These are phyloP conservation scores for Arthrobotrys sinensis DNA, from an alignment of 2,329 filamentous ascomycete genomes.

Conservation along the genomic window DNA sequence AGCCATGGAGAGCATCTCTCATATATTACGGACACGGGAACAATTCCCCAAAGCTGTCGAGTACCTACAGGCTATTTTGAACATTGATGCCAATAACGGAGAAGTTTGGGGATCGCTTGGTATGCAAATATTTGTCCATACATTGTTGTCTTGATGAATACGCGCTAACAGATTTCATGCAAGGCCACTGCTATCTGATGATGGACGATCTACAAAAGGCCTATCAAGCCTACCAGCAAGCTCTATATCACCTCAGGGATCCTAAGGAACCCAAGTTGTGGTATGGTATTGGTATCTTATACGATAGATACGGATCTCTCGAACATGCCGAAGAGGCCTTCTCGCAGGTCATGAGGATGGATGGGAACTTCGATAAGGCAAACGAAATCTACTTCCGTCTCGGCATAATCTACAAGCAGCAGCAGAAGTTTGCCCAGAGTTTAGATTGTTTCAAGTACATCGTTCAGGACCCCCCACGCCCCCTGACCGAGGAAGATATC, in stretches of 20 bases:
- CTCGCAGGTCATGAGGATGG: constrained; percentile 98
- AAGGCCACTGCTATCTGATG: constrained; percentile 98
- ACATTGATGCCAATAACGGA: constrained; percentile 88
- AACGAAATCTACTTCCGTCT: constrained; percentile 99
- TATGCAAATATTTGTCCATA: constrained; percentile 69
- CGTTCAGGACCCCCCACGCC: constrained; percentile 89
- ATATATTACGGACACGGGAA: constrained; percentile 90
- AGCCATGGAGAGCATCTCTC: constrained; percentile 94
- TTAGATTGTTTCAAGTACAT: constrained; percentile 99
- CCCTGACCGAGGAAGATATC: constrained; percentile 96
- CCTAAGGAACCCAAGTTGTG: constrained; percentile 98
- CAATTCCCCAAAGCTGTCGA: constrained; percentile 95
- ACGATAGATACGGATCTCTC: constrained; percentile 94
- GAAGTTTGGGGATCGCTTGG: constrained; percentile 97
- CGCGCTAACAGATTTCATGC: constrained; percentile 28
- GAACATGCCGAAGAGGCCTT: constrained; percentile 99
- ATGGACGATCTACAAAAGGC: constrained; percentile 98
- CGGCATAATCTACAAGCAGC: constrained; percentile 99
- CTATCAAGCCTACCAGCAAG: constrained; percentile 96
- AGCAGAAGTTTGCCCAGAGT: constrained; percentile 92
- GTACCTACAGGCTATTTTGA: constrained; percentile 90
- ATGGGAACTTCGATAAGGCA: constrained; percentile 96
- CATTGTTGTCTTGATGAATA: constrained; percentile 46
- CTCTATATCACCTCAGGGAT: constrained; percentile 90
- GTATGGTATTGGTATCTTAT: constrained; percentile 98